Conservation (phyloP, 306 rosid species). For the Cucumis sativus region Cucumber_9930_V3 NC_026658.2:22029001-22029500, state of each 20-base stretch:
- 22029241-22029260: background rate
- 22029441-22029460: background rate
- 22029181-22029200: no score
- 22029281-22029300: background rate
- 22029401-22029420: background rate
- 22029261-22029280: background rate
- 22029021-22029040: background rate
- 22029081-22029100: background rate
- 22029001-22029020: conserved; percentile 2
- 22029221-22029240: background rate
- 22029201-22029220: no score
- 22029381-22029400: background rate
- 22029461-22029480: background rate
- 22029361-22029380: background rate
- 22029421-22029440: background rate
- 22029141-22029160: background rate
- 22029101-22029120: background rate
- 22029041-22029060: background rate
- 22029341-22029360: background rate
- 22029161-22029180: background rate
- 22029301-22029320: background rate
- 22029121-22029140: background rate
- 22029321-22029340: background rate
- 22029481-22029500: no score
- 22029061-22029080: background rate